Evolutionary conservation across 2,329 filamentous ascomycete genomes (phyloP), one percentile per base, ranked within the genome.

Genomic region (Pestalotiopsis fici): DNA sequence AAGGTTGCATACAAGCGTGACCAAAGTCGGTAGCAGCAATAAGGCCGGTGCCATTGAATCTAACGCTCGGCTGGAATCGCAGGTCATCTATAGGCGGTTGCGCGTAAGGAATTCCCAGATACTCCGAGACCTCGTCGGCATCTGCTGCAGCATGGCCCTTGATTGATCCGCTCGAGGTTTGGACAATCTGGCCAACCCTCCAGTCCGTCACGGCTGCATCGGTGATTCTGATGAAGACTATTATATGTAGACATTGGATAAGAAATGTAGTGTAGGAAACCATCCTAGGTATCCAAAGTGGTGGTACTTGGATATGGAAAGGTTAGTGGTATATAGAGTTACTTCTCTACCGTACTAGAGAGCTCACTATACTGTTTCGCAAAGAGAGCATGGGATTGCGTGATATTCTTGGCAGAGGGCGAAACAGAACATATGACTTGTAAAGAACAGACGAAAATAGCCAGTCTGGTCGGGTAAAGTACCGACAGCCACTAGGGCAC

Each of bases 41-140:
- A 18, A 28, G 35, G 15, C 50, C 39, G n/a, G 56, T 59, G 47
- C 67, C 57, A 35, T 28, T 55, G 23, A 56, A 62, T 4, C 18
- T 27, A 23, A 68, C 65, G 4, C 69, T 69, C 23, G 70, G 55
- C 37, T 55, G 62, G 47, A 67, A 72, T 15, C 70, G 69, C n/a
- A 69, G 61, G 21, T 47, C 37, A 7, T 67, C 70, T 21, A 68
- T 64, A 6, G 69, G 71, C 11, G 66, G 64, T 57, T 71, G 37
- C 12, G 71, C 70, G 31, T 70, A 72, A 1, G 71, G 69, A 35
- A 72, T 70, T n/a, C 70, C 68, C 59, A 66, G 70, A 25, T 60
- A 66, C 25, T 66, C 64, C 15, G 64, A 60, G 5, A 66, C 64
- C 28, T 59, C 21, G 21, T 50, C 50, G 7, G 39, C 54, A 28